These are phyloP conservation scores for Takashimella tepidaria DNA, from an alignment of 1,284 basidiomycete species.

Conservation along the genomic window DNA sequence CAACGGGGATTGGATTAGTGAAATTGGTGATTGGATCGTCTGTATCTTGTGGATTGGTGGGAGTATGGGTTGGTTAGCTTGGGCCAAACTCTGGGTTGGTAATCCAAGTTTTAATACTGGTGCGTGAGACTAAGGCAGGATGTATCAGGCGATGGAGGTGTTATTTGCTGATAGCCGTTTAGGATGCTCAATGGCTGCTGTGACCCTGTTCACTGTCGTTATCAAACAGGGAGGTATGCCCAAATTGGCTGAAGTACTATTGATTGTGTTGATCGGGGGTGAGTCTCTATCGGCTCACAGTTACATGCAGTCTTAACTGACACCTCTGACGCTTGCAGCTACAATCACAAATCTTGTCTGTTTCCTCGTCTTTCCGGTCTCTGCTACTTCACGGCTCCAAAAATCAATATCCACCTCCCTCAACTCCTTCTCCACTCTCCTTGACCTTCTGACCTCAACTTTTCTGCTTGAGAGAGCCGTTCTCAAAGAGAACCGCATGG, in stretches of 20 bases:
- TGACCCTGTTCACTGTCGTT: slow-evolving; percentile 77
- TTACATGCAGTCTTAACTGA: neutral
- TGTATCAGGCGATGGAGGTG: too few relatives aligned
- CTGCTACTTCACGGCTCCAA: slow-evolving; percentile 77
- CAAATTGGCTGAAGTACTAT: slow-evolving; percentile 65
- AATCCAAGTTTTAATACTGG: slow-evolving; percentile 91
- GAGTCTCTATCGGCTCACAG: slow-evolving; percentile 10
- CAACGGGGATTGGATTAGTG: slow-evolving; percentile 39
- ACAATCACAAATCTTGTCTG: slow-evolving; percentile 77
- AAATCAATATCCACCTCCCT: slow-evolving; percentile 73
- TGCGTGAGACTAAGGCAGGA: slow-evolving; percentile 48
- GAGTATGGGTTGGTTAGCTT: slow-evolving; percentile 74
- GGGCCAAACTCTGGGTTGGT: slow-evolving; percentile 69
- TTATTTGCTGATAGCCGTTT: slow-evolving; percentile 1
- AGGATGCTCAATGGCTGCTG: slow-evolving; percentile 87
- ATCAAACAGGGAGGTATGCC: slow-evolving; percentile 83
- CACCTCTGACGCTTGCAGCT: slow-evolving; percentile 37
- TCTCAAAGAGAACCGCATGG: slow-evolving; percentile 46
- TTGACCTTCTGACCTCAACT: slow-evolving; percentile 70
- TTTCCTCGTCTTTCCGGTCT: slow-evolving; percentile 73
- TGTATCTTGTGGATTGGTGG: slow-evolving; percentile 75
- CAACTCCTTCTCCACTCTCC: slow-evolving; percentile 76
- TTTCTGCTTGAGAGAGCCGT: slow-evolving; percentile 65
- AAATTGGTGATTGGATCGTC: slow-evolving; percentile 49
- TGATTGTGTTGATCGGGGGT: slow-evolving; percentile 70